Base-by-base conservation (phyloP, 1,284 basidiomycete species). In the Austroboletus niveus region DNA sequence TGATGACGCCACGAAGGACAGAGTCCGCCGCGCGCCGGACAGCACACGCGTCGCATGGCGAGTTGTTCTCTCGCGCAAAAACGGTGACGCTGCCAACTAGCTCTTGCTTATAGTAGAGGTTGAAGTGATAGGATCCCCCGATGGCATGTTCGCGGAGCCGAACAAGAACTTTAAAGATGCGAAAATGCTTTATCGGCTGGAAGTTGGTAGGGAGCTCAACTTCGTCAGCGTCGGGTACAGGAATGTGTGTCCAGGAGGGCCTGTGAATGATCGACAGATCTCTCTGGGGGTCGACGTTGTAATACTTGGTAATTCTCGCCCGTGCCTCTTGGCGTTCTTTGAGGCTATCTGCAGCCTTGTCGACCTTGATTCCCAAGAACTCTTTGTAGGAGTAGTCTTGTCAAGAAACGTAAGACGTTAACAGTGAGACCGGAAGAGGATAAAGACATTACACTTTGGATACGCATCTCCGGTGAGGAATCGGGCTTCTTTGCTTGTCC, bases 311-410 rank as follows among this genome's bases (percentile, higher is more conserved):
- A 12, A 66, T 56, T 44, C 43, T 54, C 8, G 53, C 52, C 11
- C 61, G 63, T 1, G 63, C 64, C n/a, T 46, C 36, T 32, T 53
- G 52, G 8, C 60, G 54, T 35, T 62, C 52, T 29, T 58, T 35
- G 14, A 49, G 22, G 30, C 8, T 47, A 3, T 34, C 15, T 14
- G 63, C 29, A 1, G 51, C 34, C 30, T 47, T 48, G 38, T 66
- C 57, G 3, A 66, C 61, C n/a, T 64, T 60, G n/a, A 63, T 40
- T 11, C 62, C 60, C 45, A 48, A 20, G 42, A 64, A 62, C 36
- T 62, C 55, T 11, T 58, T 47, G 44, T 66, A 63, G 22, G 64
- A 66, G 42, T 66, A 63, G 17, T 58, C 61, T 63, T 24, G 11
- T 4, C 36, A 31, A 24, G 9, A 12, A 39, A 17, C 2, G 34